A percentile compares a stretch with the other conserved stretches of the same genome.
phyloP scores from a whole-genome alignment of 495 filamentous ascomycete species.

The Aspergillus cavernicola region DNA sequence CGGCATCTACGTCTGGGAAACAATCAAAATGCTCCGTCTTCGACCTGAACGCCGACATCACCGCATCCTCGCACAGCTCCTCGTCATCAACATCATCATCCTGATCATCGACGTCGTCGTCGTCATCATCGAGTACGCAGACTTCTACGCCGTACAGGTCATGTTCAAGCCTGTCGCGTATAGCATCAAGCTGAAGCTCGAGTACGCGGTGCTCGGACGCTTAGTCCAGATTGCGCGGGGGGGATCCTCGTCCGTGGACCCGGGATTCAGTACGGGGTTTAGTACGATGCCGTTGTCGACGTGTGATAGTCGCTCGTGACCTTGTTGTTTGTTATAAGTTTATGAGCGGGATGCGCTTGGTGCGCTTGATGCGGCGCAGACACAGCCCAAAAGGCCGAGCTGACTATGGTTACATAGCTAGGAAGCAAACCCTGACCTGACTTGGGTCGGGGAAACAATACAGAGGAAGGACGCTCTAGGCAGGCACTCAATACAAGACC shows the following conservation, averaged over 20 bases:
- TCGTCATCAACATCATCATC: constrained; percentile 47
- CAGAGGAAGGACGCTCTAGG: no score
- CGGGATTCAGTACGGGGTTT: neutral
- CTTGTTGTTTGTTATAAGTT: no score
- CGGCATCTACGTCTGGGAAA: constrained; percentile 53
- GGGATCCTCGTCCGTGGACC: neutral
- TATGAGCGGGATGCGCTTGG: no score
- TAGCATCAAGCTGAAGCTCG: constrained; percentile 52
- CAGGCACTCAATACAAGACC: no score
- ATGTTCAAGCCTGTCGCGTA: constrained; percentile 50
- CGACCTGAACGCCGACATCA: constrained; percentile 24
- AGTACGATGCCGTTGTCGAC: neutral
- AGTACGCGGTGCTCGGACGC: constrained; percentile 50
- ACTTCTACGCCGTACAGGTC: constrained; percentile 45
- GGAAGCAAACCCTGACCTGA: no score
- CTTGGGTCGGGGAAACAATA: no score
- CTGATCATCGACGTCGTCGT: constrained; percentile 47
- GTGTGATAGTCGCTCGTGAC: no score
- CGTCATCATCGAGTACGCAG: constrained; percentile 44
- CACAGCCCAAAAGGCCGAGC: no score
- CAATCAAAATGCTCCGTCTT: constrained; percentile 40
- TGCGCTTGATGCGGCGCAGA: no score
- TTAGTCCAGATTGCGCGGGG: constrained; percentile 33
- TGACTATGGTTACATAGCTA: no score
- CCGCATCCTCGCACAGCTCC: constrained; percentile 41